These are phyloP conservation scores for Tylopilus sp. DNA, from an alignment of 1,284 basidiomycete species.

Conservation along the genomic window DNA sequence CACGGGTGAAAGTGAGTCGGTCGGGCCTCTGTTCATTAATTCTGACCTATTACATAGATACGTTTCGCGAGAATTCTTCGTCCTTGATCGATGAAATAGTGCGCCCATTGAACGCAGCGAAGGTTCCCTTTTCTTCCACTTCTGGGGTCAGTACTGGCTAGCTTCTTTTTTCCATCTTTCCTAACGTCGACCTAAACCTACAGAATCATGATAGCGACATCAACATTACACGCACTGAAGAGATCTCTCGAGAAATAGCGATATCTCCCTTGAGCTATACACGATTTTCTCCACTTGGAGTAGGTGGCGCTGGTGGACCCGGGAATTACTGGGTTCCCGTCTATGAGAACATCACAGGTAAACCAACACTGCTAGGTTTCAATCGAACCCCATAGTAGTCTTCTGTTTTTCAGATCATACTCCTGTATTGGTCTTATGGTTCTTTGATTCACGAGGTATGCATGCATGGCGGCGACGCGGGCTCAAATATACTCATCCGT, in stretches of 20 bases:
- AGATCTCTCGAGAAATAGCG: constrained; percentile 54
- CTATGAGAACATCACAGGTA: constrained; percentile 36
- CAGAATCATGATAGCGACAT: constrained; percentile 70
- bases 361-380: background rate
- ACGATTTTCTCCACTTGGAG: constrained; percentile 51
- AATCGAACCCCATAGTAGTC: background rate
- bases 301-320: constrained; percentile 61
- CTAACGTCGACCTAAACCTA: background rate
- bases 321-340: constrained; percentile 72
- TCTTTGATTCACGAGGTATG: constrained; percentile 69
- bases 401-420: constrained; percentile 37
- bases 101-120: constrained; percentile 45
- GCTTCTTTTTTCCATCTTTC: background rate
- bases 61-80: constrained; percentile 58
- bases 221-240: constrained; percentile 64
- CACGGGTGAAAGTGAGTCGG: constrained; percentile 58
- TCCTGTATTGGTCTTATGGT: constrained; percentile 61
- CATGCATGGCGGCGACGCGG: background rate
- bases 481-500: constrained; percentile 2
- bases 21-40: background rate
- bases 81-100: constrained; percentile 51
- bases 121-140: constrained; percentile 54
- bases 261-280: constrained; percentile 65
- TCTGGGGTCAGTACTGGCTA: constrained; percentile 53
- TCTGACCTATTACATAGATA: constrained; percentile 43